A percentile compares a stretch with the other conserved stretches of the same genome.
These are phyloP conservation scores for Metschnikowia gelsemii DNA, from an alignment of 805 yeast species.

Conservation along the genomic window DNA sequence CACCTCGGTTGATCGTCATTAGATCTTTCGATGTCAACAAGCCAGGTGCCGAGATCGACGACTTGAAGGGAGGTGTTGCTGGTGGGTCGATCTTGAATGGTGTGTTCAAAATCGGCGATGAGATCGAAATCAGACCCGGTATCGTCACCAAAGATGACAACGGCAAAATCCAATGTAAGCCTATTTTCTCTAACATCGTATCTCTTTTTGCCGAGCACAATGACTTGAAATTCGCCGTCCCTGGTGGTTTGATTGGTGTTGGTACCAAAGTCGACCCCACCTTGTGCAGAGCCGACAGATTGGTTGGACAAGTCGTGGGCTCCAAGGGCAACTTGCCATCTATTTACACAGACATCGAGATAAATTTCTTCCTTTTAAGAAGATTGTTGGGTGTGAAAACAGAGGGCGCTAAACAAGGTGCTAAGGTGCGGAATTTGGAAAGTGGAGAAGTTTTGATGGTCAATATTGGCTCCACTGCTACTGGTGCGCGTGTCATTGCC, in stretches of 20 bases:
- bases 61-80: conserved; percentile 99
- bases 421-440: conserved; percentile 92
- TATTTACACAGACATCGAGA: conserved; percentile 95
- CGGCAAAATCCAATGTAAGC: conserved; percentile 88
- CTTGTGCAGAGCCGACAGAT: conserved; percentile 97
- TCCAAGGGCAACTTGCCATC: conserved; percentile 95
- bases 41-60: conserved; percentile 97
- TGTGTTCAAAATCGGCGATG: conserved; percentile 95
- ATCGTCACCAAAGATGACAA: conserved; percentile 92
- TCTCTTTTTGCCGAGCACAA: conserved; percentile 97
- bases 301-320: conserved; percentile 99
- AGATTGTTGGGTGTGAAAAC: conserved; percentile 98
- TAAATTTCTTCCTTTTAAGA: conserved; percentile 93
- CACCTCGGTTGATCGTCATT: conserved; percentile 93
- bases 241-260: conserved; percentile 99
- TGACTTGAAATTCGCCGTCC: conserved; percentile 97
- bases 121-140: conserved; percentile 99
- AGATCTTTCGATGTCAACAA: conserved; percentile 98
- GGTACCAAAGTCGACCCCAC: conserved; percentile 99
- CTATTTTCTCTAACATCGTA: conserved; percentile 90
- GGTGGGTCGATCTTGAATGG: conserved; percentile 98
- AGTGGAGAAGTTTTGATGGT: conserved; percentile 97
- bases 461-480: conserved; percentile 97
- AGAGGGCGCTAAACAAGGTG: conserved; percentile 90
- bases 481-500: conserved; percentile 98